Percentiles rank a stretch among this genome's conserved stretches.
Conservation (phyloP, 2,329 filamentous ascomycete species). For the Penicillium sp. region DNA sequence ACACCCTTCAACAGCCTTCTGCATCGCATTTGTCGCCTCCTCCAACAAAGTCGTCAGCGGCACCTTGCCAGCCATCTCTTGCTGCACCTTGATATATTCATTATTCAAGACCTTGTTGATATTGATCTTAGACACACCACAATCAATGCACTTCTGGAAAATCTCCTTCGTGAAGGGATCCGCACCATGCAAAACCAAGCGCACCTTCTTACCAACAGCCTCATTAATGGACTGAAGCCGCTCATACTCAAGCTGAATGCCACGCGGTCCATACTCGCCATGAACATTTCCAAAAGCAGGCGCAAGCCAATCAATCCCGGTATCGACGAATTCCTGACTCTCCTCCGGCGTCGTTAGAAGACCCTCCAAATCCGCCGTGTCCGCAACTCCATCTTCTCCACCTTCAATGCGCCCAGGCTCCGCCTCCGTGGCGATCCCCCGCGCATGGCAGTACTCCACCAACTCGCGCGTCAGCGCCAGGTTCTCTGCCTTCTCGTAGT, state of each 20-base stretch:
- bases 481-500: conserved; percentile 73
- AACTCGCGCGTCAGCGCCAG: conserved; percentile 66
- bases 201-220: conserved; percentile 54
- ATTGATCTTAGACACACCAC: conserved; percentile 62
- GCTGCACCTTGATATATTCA: conserved; percentile 53
- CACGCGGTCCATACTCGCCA: conserved; percentile 70
- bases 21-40: conserved; percentile 59
- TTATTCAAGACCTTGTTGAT: conserved; percentile 64
- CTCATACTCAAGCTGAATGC: conserved; percentile 66
- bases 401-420: conserved; percentile 74
- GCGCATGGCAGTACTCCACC: conserved; percentile 65
- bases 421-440: conserved; percentile 71
- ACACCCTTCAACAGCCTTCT: conserved; percentile 59
- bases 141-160: conserved; percentile 58
- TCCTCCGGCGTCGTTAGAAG: conserved; percentile 71
- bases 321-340: conserved; percentile 70
- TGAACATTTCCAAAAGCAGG: conserved; percentile 79
- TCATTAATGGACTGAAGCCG: conserved; percentile 55
- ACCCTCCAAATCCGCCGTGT: conserved; percentile 66
- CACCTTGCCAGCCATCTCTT: conserved; percentile 55
- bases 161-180: conserved; percentile 62
- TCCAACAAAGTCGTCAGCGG: conserved; percentile 60
- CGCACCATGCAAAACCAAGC: conserved; percentile 62
- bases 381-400: conserved; percentile 74
- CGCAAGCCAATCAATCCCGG: conserved; percentile 74